A percentile compares a stretch with the other conserved stretches of the same genome.
These are phyloP conservation scores for Talaromyces trachyspermus DNA, from an alignment of 495 filamentous ascomycete species.

Conservation along the genomic window DNA sequence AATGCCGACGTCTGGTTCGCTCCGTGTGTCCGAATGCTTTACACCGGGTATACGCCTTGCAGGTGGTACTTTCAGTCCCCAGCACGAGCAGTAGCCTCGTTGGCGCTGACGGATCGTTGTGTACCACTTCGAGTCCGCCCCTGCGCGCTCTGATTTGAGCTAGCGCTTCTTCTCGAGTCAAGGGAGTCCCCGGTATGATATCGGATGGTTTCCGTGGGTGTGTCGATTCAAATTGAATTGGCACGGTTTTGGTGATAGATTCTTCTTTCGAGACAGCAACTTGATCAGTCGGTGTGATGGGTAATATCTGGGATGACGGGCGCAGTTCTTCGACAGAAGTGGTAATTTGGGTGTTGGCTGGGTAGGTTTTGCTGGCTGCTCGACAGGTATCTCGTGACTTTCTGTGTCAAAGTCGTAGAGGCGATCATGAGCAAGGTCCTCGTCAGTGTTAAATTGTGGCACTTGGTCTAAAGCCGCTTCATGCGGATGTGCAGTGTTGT, in stretches of 20 bases:
- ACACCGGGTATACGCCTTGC: constrained; percentile 33
- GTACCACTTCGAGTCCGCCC: constrained; percentile 38
- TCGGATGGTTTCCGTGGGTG: constrained; percentile 14
- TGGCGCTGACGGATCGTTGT: constrained; percentile 34
- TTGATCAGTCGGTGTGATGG: constrained; percentile 10
- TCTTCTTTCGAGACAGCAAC: constrained; percentile 9
- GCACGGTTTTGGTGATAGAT: constrained; percentile 25
- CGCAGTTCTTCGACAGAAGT: neutral
- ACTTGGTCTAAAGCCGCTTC: neutral
- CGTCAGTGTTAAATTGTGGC: neutral
- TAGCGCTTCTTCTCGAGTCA: constrained; percentile 44
- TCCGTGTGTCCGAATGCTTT: constrained; percentile 21
- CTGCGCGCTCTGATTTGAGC: constrained; percentile 45
- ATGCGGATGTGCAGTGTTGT: neutral
- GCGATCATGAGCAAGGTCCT: neutral
- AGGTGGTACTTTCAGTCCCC: constrained; percentile 13
- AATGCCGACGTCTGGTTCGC: constrained; percentile 21
- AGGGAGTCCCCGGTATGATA: constrained; percentile 30
- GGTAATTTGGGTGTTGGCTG: neutral
- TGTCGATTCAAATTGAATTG: constrained; percentile 19
- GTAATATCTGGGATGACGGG: constrained; percentile 10
- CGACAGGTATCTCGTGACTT: neutral
- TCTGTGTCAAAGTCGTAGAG: neutral
- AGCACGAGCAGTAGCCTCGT: constrained; percentile 25
- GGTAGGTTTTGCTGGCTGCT: neutral